Base-by-base conservation (phyloP, 805 yeast genomes). In the Vanderwaltozyma yarrowii region DNA sequence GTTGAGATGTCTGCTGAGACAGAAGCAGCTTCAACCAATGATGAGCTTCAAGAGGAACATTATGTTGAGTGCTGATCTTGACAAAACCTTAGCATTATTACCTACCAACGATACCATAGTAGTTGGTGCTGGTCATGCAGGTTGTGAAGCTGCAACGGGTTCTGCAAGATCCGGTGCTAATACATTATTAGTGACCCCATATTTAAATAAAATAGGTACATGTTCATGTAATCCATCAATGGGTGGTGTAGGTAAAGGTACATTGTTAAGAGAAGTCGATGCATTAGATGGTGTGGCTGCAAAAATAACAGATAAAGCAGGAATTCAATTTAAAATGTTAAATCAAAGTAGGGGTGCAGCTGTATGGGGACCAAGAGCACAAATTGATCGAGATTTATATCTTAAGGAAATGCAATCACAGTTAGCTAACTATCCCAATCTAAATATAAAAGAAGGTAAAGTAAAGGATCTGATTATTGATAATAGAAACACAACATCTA, bases 221-320 rank as follows among this genome's bases (percentile, higher is more conserved):
- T 92, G 96, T 16, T 86, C 96, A 1, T 92, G 99, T 59, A 92
- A 92, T 56, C 99, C 99, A 9, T 87, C 84, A 31, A 84, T 87
- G 80, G 99, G 98, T 27, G 99, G 99, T 44, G 88, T 92, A 39
- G 99, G 98, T 1, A 92, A 92, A 54, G 99, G 98, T 13, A 89
- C 95, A 0, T 64, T 92, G 30, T 64, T 92, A 28, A 73, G 85
- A 46, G 99, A 92, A 62, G 86, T 92, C 12, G 99, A 92, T 65
- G 97, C 99, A 0, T 64, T 92, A 32, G 99, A 89, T 58, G 99
- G 99, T 8, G 82, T 89, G 1, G 77, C 94, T 4, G 78, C 88
- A 0, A 67, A 73, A 41, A 76, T 92, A n/a, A 87, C 92, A 2
- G 99, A 92, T 61, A 67, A 71, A 49, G 94, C 97, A 0, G 98